phyloP scores from a whole-genome alignment of 495 filamentous ascomycete species.

The Penicillium egyptiacum region DNA sequence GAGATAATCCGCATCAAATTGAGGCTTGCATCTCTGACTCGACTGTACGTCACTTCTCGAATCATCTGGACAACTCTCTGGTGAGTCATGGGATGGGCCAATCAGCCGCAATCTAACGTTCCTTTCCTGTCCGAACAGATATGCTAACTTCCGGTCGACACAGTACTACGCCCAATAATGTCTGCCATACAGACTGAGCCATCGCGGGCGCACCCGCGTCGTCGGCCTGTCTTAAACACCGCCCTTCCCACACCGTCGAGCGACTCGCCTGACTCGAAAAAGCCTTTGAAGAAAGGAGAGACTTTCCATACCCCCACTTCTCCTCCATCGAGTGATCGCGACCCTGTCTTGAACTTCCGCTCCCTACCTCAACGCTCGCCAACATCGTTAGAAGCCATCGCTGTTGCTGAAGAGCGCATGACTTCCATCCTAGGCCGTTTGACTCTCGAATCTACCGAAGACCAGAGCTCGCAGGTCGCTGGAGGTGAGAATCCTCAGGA shows the following conservation, averaged over 20 bases:
- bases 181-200: conserved; percentile 25
- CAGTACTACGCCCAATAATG: conserved; percentile 24
- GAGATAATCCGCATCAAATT: background rate
- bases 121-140: conserved; percentile 6
- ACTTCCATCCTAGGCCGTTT: conserved; percentile 44
- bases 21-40: conserved; percentile 22
- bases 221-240: conserved; percentile 36
- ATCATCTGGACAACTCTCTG: conserved; percentile 16
- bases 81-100: conserved; percentile 29
- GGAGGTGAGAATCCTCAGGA: background rate
- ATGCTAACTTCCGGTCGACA: conserved; percentile 17
- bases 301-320: conserved; percentile 52
- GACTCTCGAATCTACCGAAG: conserved; percentile 39
- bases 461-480: conserved; percentile 6
- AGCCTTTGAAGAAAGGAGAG: conserved; percentile 49
- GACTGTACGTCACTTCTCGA: conserved; percentile 24
- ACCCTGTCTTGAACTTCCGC: conserved; percentile 46
- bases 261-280: conserved; percentile 24
- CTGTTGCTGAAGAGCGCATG: conserved; percentile 50
- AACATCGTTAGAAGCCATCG: conserved; percentile 50
- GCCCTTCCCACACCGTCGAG: conserved; percentile 30
- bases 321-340: conserved; percentile 40
- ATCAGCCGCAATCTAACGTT: conserved; percentile 15
- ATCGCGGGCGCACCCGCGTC: conserved; percentile 35
- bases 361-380: conserved; percentile 51